These are phyloP conservation scores for Stachybotrys elegans DNA, from an alignment of 2,329 filamentous ascomycete genomes.

Conservation along the genomic window DNA sequence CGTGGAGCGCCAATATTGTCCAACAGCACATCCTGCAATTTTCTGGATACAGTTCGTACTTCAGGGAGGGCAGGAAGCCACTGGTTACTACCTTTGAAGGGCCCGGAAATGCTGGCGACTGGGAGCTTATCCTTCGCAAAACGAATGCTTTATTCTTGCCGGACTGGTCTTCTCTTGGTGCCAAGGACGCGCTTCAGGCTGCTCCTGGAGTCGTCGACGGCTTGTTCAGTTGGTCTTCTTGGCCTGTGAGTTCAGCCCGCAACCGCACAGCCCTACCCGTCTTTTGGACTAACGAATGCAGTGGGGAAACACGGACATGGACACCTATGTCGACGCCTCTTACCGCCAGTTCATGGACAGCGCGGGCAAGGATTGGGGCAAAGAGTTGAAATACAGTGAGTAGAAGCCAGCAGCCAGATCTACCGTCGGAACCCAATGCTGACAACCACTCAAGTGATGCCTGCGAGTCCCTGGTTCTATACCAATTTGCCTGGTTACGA, in stretches of 20 bases:
- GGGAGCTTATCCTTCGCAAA: slow-evolving; percentile 2
- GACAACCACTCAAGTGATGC: not conserved
- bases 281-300: not conserved
- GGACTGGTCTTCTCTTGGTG: slow-evolving; percentile 7
- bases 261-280: not conserved
- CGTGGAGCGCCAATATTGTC: slow-evolving; percentile 4
- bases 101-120: slow-evolving; percentile 3
- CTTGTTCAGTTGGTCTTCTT: slow-evolving; percentile 7
- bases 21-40: slow-evolving; percentile 4
- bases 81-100: slow-evolving; percentile 7
- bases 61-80: slow-evolving; percentile 1
- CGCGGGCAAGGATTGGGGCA: not conserved
- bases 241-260: slow-evolving; percentile 1
- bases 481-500: not conserved
- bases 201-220: slow-evolving; percentile 3
- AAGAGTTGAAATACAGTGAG: not conserved
- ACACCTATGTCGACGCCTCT: slow-evolving; percentile 6
- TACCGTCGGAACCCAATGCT: no score
- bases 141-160: slow-evolving; percentile 3
- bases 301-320: slow-evolving; percentile 6
- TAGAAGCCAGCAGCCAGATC: no score
- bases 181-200: slow-evolving; percentile 2
- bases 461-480: not conserved
- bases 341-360: slow-evolving; percentile 1
- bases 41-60: slow-evolving; percentile 2